Percentiles rank a stretch among this genome's conserved stretches.
These are phyloP conservation scores for Stemphylium vesicarium DNA, from an alignment of 2,329 filamentous ascomycete species.

Conservation along the genomic window DNA sequence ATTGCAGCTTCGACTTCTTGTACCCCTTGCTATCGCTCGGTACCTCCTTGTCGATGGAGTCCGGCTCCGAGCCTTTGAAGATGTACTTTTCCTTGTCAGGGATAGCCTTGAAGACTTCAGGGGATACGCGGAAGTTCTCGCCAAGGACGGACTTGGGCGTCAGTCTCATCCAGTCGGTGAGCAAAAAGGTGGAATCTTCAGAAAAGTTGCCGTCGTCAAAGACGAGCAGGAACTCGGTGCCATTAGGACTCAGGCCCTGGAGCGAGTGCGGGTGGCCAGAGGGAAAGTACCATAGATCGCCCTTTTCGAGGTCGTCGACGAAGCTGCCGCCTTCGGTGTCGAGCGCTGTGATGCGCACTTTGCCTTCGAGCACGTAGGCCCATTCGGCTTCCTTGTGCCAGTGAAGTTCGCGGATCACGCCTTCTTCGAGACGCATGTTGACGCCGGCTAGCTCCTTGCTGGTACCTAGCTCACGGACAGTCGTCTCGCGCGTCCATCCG, in stretches of 20 bases:
- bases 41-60: slow-evolving; percentile 68
- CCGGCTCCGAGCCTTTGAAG: slow-evolving; percentile 72
- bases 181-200: slow-evolving; percentile 72
- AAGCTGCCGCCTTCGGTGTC: slow-evolving; percentile 79
- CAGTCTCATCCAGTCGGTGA: slow-evolving; percentile 76
- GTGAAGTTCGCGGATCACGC: slow-evolving; percentile 77
- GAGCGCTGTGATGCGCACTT: slow-evolving; percentile 73
- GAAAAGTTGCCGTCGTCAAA: slow-evolving; percentile 67
- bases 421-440: slow-evolving; percentile 77
- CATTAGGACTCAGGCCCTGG: slow-evolving; percentile 72
- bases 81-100: slow-evolving; percentile 75
- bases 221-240: slow-evolving; percentile 68
- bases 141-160: slow-evolving; percentile 74
- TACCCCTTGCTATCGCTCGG: slow-evolving; percentile 64
- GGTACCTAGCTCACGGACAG: slow-evolving; percentile 67
- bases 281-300: slow-evolving; percentile 83
- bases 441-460: slow-evolving; percentile 76
- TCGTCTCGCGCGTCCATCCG: slow-evolving; percentile 79
- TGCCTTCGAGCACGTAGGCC: slow-evolving; percentile 75
- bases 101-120: slow-evolving; percentile 72
- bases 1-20: slow-evolving; percentile 71
- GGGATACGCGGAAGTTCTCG: slow-evolving; percentile 76
- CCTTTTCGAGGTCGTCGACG: slow-evolving; percentile 76
- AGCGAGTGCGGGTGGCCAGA: slow-evolving; percentile 78
- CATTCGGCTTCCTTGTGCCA: slow-evolving; percentile 85